phyloP scores from a whole-genome alignment of 2,329 filamentous ascomycete genomes.

The Cordyceps militaris region DNA sequence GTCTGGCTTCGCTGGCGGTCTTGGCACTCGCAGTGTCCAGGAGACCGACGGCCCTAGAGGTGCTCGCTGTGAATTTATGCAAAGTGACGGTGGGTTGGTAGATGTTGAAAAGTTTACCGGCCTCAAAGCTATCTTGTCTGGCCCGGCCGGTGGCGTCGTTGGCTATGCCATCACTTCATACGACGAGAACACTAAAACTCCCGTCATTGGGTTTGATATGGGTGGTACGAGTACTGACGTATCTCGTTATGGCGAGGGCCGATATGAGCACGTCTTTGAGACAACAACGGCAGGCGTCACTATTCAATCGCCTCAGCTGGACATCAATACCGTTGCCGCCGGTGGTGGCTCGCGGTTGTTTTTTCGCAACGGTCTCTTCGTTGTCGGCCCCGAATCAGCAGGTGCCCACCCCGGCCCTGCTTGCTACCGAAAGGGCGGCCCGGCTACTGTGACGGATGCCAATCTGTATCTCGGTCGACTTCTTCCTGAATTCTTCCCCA shows the following conservation, averaged over 20 bases:
- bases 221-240: slow-evolving; percentile 90
- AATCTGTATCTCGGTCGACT: slow-evolving; percentile 80
- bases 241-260: slow-evolving; percentile 74
- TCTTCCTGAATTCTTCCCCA: slow-evolving; percentile 86
- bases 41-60: slow-evolving; percentile 56
- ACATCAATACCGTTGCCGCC: slow-evolving; percentile 92
- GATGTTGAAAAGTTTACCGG: slow-evolving; percentile 80
- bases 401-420: slow-evolving; percentile 84
- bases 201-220: slow-evolving; percentile 95
- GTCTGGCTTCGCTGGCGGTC: slow-evolving; percentile 69
- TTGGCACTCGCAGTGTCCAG: slow-evolving; percentile 70
- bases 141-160: slow-evolving; percentile 87
- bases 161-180: slow-evolving; percentile 90
- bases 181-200: slow-evolving; percentile 71
- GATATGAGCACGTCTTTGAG: slow-evolving; percentile 91
- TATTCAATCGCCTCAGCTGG: slow-evolving; percentile 84
- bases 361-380: slow-evolving; percentile 83
- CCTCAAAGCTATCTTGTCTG: slow-evolving; percentile 76
- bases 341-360: slow-evolving; percentile 81
- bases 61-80: slow-evolving; percentile 91
- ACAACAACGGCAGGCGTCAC: slow-evolving; percentile 92
- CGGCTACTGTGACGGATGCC: slow-evolving; percentile 87
- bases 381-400: slow-evolving; percentile 83
- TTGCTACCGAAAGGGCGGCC: slow-evolving; percentile 84
- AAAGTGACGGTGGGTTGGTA: slow-evolving; percentile 69